A percentile compares a stretch with the other conserved stretches of the same genome.
Conservation (phyloP, 2,329 filamentous ascomycete genomes). For the Aureobasidium zeae region DNA sequence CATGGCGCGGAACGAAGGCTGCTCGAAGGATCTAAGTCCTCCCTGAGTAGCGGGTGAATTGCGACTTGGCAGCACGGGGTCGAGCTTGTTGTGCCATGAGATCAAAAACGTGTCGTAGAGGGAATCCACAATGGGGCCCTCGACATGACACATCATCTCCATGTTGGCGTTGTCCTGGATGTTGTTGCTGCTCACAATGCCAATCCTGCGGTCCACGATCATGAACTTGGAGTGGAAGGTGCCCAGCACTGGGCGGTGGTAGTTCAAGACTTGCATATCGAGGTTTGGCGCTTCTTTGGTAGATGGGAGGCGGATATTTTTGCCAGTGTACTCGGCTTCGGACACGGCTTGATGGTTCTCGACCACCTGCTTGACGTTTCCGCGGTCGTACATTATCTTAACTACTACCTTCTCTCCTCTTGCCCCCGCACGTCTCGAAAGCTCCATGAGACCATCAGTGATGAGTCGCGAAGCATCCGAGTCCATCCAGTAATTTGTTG, state of each 20-base stretch:
- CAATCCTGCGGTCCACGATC: conserved; percentile 63
- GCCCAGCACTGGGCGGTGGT: conserved; percentile 59
- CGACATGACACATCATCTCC: conserved; percentile 70
- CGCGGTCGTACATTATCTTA: conserved; percentile 68
- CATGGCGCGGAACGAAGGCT: conserved; percentile 25
- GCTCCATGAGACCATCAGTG: conserved; percentile 55
- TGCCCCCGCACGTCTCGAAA: conserved; percentile 54
- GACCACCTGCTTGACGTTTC: conserved; percentile 51
- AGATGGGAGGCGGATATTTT: conserved; percentile 49
- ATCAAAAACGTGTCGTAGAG: conserved; percentile 66
- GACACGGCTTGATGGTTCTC: conserved; percentile 56
- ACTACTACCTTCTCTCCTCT: conserved; percentile 52
- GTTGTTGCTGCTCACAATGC: conserved; percentile 67
- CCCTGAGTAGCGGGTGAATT: conserved; percentile 40
- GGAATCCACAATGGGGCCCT: conserved; percentile 67
- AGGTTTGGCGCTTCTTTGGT: conserved; percentile 60
- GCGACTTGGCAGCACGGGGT: conserved; percentile 50
- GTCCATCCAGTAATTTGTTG: conserved; percentile 67
- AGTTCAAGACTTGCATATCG: conserved; percentile 64
- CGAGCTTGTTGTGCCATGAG: conserved; percentile 57
- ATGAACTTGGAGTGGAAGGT: conserved; percentile 74
- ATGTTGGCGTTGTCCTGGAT: conserved; percentile 64
- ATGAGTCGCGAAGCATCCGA: conserved; percentile 59
- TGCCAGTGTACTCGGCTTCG: conserved; percentile 48
- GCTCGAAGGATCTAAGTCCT: conserved; percentile 27